These are phyloP conservation scores for Acacia pycnantha DNA, from an alignment of 331 rosid species.

Conservation along the genomic window DNA sequence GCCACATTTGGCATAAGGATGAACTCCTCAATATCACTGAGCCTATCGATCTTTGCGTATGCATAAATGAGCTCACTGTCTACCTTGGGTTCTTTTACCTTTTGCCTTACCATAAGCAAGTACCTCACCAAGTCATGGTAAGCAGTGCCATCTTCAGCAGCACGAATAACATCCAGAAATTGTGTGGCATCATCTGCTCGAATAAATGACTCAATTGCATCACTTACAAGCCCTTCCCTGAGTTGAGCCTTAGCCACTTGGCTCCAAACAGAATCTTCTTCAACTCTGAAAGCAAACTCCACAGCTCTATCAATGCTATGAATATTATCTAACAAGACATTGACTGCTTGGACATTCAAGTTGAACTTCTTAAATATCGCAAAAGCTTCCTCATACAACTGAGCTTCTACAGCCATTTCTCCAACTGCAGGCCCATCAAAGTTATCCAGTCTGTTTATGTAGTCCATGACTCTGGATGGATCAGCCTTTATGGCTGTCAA, in stretches of 20 bases:
- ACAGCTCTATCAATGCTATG: constrained; percentile 92
- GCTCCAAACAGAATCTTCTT: constrained; percentile 99
- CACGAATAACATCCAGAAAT: constrained; percentile 91
- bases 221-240: constrained; percentile 90
- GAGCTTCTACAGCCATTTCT: constrained; percentile 97
- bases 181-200: constrained; percentile 95
- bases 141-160: constrained; percentile 80
- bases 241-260: constrained; percentile 98
- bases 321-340: constrained; percentile 84
- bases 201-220: constrained; percentile 96
- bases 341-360: constrained; percentile 96
- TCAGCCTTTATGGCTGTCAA: constrained; percentile 99
- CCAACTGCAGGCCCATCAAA: constrained; percentile 99
- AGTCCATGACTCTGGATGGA: constrained; percentile 99
- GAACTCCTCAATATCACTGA: constrained; percentile 93
- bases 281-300: constrained; percentile 98
- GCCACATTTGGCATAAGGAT: constrained; percentile 99
- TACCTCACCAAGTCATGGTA: constrained; percentile 95
- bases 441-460: constrained; percentile 89
- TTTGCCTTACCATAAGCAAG: constrained; percentile 96
- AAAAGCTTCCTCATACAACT: constrained; percentile 88
- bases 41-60: constrained; percentile 93
- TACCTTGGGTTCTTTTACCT: constrained; percentile 91
- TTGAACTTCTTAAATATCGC: constrained; percentile 96
- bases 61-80: constrained; percentile 98